Percentiles rank a stretch among this genome's conserved stretches.
These are phyloP conservation scores for Trichoderma sp. DNA, from an alignment of 2,329 filamentous ascomycete species.

Conservation along the genomic window DNA sequence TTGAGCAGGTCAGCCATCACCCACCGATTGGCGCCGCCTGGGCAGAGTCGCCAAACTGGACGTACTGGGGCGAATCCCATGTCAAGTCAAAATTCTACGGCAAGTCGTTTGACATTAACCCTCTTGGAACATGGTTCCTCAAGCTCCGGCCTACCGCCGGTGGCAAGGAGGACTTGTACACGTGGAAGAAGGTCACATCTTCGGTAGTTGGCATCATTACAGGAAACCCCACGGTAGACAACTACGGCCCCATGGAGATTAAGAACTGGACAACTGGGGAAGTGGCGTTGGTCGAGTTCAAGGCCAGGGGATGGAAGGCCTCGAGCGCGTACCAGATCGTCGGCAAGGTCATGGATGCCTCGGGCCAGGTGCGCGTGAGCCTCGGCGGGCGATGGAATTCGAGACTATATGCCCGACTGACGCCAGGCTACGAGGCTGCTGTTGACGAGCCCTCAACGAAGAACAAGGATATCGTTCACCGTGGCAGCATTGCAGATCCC, in stretches of 20 bases:
- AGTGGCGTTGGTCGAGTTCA: slow-evolving; percentile 86
- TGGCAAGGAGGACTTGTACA: slow-evolving; percentile 83
- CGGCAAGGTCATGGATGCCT: slow-evolving; percentile 78
- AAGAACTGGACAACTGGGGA: slow-evolving; percentile 97
- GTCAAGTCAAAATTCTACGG: slow-evolving; percentile 97
- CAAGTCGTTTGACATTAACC: slow-evolving; percentile 96
- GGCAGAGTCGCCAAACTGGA: slow-evolving; percentile 91
- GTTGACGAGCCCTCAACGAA: slow-evolving; percentile 54
- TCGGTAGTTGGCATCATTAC: slow-evolving; percentile 99
- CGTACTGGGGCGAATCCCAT: slow-evolving; percentile 93
- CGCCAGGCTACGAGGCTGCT: slow-evolving; percentile 80
- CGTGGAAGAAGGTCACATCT: slow-evolving; percentile 98
- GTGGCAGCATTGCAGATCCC: slow-evolving; percentile 59
- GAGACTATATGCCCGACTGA: slow-evolving; percentile 90
- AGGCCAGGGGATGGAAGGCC: slow-evolving; percentile 92
- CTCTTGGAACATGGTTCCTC: slow-evolving; percentile 94
- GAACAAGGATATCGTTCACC: slow-evolving; percentile 38
- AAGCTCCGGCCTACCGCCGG: slow-evolving; percentile 73
- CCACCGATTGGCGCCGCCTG: slow-evolving; percentile 90
- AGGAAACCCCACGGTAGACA: slow-evolving; percentile 93
- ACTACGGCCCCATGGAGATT: slow-evolving; percentile 95
- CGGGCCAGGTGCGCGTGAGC: slow-evolving; percentile 80
- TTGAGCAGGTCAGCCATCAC: slow-evolving; percentile 97
- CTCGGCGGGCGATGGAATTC: slow-evolving; percentile 97
- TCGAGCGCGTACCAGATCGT: slow-evolving; percentile 85